Conservation (phyloP, 2,329 filamentous ascomycete species). For the Penicillium sclerotiorum region DNA sequence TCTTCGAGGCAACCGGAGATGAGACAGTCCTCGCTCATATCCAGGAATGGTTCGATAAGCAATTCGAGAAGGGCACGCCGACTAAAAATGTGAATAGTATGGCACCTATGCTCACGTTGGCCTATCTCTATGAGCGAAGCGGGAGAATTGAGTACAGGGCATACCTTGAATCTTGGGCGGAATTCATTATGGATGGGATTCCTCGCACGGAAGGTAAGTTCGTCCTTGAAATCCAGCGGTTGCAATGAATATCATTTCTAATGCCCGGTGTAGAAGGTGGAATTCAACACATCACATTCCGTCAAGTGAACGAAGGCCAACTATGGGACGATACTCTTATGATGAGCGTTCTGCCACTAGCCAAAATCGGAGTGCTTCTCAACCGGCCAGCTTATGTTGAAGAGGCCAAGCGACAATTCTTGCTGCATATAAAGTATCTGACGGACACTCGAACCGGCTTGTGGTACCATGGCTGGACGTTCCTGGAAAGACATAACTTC, state of each 20-base stretch:
- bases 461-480: conserved; percentile 83
- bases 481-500: conserved; percentile 66
- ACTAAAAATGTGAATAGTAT: conserved; percentile 88
- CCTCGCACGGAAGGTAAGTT: conserved; percentile 59
- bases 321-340: conserved; percentile 85
- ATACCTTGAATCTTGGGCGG: conserved; percentile 79
- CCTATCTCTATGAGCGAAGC: conserved; percentile 76
- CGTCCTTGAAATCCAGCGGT: not conserved
- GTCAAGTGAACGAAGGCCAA: conserved; percentile 70
- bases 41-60: conserved; percentile 70
- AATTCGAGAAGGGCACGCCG: conserved; percentile 70
- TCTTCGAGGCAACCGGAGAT: conserved; percentile 72
- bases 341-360: conserved; percentile 82
- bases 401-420: conserved; percentile 76
- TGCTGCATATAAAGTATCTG: conserved; percentile 77
- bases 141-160: conserved; percentile 69
- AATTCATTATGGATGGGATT: conserved; percentile 79
- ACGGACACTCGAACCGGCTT: conserved; percentile 72
- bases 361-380: conserved; percentile 75
- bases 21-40: conserved; percentile 65
- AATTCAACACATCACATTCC: conserved; percentile 76
- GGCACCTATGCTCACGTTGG: conserved; percentile 74
- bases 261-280: conserved; percentile 52
- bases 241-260: not conserved
- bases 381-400: conserved; percentile 71